Base-by-base conservation (phyloP, 768 basidiomycete species). In the Boletus rubroflammeus region DNA sequence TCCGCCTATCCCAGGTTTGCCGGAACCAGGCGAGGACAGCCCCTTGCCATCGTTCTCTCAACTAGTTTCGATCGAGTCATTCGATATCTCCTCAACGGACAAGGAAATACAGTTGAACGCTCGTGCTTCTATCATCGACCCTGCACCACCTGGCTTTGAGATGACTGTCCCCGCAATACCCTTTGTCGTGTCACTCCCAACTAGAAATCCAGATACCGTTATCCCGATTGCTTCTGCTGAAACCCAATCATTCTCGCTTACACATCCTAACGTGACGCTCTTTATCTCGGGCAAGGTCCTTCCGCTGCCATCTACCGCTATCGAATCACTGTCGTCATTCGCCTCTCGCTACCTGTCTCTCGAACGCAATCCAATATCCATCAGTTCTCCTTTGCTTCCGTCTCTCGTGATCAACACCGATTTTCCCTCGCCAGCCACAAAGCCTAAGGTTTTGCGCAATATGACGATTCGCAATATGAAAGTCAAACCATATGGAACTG, bases 401-500 rank as follows among this genome's bases (percentile, higher is more conserved):
- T 74, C 67, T 34, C 63, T 85, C 26, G 59, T 82, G 10, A 62
- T 78, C 26, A 55, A 70, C 44, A 73, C 81, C 17, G 67, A 73
- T 1, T 92, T 93, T 62, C 91, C 90, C 3, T 78, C 80, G 1
- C 87, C 86, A 1, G 67, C 75, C 43, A 82, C 83, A 5, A 78
- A 76, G 25, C 90, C 91, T 1, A 74, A 80, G 26, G 72, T 93
- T 34, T 75, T 93, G 14, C 81, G 80, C 13, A 75, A 88, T 58
- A 84, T 93, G 40, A 86, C 86, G 3, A 85, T 93, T 55, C 77
- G 76, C 40, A 78, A 88, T 62, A 92, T 93, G 90, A 81, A 79
- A 61, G 76, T 92, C 53, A 81, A 76, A 55, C 77, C 86, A 0
- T 40, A 58, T 6, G 76, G 76, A 41, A 62, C 60, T 13, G 65